Percentiles rank a stretch among this genome's conserved stretches.
Evolutionary conservation across 495 filamentous ascomycete species (phyloP).

Genomic region (Chaetomidium leptoderma): DNA sequence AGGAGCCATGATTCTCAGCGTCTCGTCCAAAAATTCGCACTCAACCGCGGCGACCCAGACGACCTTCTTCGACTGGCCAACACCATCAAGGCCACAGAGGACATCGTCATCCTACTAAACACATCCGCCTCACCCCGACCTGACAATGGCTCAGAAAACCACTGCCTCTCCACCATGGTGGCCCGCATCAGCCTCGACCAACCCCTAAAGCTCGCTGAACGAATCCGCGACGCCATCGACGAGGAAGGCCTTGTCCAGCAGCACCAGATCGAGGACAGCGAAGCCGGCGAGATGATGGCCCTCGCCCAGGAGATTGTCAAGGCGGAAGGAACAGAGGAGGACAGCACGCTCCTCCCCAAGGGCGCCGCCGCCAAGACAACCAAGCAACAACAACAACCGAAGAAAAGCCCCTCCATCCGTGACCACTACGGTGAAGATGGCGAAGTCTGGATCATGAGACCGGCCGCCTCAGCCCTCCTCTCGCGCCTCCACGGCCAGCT

Average conservation of each 20-base stretch:
- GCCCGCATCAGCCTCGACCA: conserved; percentile 63
- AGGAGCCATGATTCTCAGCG: conserved; percentile 81
- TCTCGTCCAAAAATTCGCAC: conserved; percentile 85
- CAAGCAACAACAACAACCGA: conserved; percentile 40
- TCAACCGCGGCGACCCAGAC: conserved; percentile 90
- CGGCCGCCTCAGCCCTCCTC: conserved; percentile 62
- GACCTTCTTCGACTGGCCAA: conserved; percentile 78
- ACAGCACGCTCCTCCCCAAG: conserved; percentile 42
- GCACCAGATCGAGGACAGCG: conserved; percentile 68
- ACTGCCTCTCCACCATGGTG: conserved; percentile 52
- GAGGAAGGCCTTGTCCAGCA: conserved; percentile 82
- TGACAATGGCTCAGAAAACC: conserved; percentile 2
- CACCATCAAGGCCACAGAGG: conserved; percentile 73
- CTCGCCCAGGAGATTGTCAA: conserved; percentile 64
- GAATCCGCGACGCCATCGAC: conserved; percentile 76
- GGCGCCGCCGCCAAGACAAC: conserved; percentile 27
- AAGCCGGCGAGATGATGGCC: conserved; percentile 61
- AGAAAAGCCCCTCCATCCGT: conserved; percentile 36
- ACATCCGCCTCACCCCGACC: conserved; percentile 18
- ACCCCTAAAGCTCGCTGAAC: conserved; percentile 61
- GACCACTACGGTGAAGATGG: conserved; percentile 51
- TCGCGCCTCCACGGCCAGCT: conserved; percentile 62
- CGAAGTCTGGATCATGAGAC: conserved; percentile 85
- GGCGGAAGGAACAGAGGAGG: conserved; percentile 50
- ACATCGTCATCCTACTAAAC: conserved; percentile 50